These are phyloP conservation scores for Puccinia polysora DNA, from an alignment of 1,284 basidiomycete genomes.

Conservation along the genomic window DNA sequence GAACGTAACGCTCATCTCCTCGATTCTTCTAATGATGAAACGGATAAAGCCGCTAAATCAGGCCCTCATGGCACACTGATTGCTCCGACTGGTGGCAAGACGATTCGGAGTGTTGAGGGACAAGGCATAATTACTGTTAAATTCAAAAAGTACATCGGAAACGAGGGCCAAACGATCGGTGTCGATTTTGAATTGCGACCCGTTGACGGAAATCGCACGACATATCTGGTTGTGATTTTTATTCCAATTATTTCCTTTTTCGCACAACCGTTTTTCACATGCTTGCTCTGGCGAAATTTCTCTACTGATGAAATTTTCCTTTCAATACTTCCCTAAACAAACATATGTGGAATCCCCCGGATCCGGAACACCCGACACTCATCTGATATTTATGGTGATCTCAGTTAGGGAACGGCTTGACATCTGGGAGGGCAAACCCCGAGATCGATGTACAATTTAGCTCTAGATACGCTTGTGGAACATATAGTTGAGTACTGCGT, in stretches of 20 bases:
- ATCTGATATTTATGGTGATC: too few species aligned
- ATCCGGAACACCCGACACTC: too few species aligned
- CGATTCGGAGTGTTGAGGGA: constrained; percentile 12
- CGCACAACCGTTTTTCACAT: background rate
- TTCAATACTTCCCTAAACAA: too few species aligned
- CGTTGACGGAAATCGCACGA: background rate
- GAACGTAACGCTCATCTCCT: too few species aligned
- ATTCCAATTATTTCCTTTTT: background rate
- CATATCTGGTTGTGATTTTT: constrained; percentile 2
- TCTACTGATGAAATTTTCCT: background rate
- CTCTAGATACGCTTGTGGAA: constrained; percentile 28
- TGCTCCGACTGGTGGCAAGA: constrained; percentile 15
- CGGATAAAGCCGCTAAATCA: background rate
- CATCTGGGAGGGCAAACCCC: background rate
- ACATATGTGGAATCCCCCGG: too few species aligned
- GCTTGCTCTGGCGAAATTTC: background rate
- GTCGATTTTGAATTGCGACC: constrained; percentile 22
- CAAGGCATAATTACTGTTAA: background rate
- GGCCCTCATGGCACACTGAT: constrained; percentile 15
- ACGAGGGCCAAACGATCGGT: constrained; percentile 20
- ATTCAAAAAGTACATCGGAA: constrained; percentile 10
- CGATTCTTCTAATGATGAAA: too few species aligned
- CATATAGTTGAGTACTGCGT: constrained; percentile 13
- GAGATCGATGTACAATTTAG: constrained; percentile 12
- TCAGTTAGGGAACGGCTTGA: constrained; percentile 21